Evolutionary conservation across 2,329 filamentous ascomycete species (phyloP).

Genomic region (Lachnellula subtilissima): DNA sequence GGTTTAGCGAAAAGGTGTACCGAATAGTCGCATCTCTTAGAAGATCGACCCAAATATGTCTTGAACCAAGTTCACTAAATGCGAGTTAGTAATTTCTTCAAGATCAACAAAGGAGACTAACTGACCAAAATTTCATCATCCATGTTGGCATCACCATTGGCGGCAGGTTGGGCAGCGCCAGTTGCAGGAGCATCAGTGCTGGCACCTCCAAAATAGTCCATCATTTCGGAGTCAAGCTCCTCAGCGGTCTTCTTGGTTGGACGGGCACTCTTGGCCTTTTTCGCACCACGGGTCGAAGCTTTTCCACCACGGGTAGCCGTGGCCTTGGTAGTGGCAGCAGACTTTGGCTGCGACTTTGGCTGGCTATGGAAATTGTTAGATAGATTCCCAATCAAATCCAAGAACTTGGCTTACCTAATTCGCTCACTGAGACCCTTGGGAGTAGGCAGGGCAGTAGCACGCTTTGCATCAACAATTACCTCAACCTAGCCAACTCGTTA

Average conservation of each 20-base stretch:
- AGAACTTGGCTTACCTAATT: conserved; percentile 56
- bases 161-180: conserved; percentile 21
- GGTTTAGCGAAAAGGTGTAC: conserved; percentile 6
- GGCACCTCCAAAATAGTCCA: conserved; percentile 73
- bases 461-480: conserved; percentile 75
- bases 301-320: conserved; percentile 51
- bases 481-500: conserved; percentile 61
- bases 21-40: neutral
- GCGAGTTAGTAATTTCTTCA: conserved; percentile 2
- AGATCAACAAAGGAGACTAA: neutral
- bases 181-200: conserved; percentile 38
- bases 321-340: conserved; percentile 70
- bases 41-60: neutral
- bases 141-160: conserved; percentile 56
- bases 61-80: conserved; percentile 4
- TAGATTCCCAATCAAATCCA: neutral
- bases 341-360: conserved; percentile 73
- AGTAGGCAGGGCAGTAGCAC: conserved; percentile 60
- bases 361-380: conserved; percentile 39
- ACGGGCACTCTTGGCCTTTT: conserved; percentile 51
- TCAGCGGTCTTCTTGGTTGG: conserved; percentile 84
- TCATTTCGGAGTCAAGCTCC: conserved; percentile 96
- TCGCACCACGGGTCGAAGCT: conserved; percentile 27
- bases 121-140: conserved; percentile 54
- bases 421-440: conserved; percentile 80